A percentile compares a stretch with the other conserved stretches of the same genome.
Evolutionary conservation across 2,329 filamentous ascomycete genomes (phyloP).

Genomic region (Pseudodiploospora longispora): DNA sequence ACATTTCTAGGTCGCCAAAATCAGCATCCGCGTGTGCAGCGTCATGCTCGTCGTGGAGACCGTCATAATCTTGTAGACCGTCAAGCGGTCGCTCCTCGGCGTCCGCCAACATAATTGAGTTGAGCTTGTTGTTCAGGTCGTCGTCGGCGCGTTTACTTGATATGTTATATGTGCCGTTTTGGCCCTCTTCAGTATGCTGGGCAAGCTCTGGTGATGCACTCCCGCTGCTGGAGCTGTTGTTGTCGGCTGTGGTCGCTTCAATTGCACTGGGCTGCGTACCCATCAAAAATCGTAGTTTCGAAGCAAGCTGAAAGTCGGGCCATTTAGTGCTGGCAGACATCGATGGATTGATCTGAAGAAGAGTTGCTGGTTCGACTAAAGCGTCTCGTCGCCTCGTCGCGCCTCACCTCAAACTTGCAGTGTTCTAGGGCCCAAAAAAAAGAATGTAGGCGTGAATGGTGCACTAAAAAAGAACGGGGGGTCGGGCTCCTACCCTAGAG

Average conservation of each 20-base stretch:
- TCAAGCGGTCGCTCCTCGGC: conserved; percentile 16
- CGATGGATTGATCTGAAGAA: conserved; percentile 8
- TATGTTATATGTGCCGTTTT: too few relatives aligned
- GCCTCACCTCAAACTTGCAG: not conserved
- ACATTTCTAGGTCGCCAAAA: conserved; percentile 30
- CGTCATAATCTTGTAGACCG: conserved; percentile 11
- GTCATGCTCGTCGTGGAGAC: conserved; percentile 16
- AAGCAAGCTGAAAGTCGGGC: conserved; percentile 25
- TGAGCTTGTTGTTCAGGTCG: conserved; percentile 10
- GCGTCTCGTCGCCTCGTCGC: not conserved
- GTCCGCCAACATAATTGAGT: conserved; percentile 14
- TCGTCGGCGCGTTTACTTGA: conserved; percentile 8
- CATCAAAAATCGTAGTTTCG: conserved; percentile 20
- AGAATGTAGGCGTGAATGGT: too few relatives aligned
- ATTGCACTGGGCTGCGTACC: conserved; percentile 19
- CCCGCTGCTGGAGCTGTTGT: conserved; percentile 4
- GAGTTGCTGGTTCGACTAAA: conserved; percentile 1
- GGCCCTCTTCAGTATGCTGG: not conserved
- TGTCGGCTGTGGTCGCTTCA: conserved; percentile 15
- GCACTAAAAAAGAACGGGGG: too few relatives aligned
- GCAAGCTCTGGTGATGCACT: conserved; percentile 2
- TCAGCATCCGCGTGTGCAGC: conserved; percentile 19
- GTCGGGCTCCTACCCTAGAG: too few relatives aligned
- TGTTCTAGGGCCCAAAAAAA: too few relatives aligned
- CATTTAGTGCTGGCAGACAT: conserved; percentile 25